Evolutionary conservation across 805 yeast species (phyloP).

Genomic region (Komagataella kurtzmanii): DNA sequence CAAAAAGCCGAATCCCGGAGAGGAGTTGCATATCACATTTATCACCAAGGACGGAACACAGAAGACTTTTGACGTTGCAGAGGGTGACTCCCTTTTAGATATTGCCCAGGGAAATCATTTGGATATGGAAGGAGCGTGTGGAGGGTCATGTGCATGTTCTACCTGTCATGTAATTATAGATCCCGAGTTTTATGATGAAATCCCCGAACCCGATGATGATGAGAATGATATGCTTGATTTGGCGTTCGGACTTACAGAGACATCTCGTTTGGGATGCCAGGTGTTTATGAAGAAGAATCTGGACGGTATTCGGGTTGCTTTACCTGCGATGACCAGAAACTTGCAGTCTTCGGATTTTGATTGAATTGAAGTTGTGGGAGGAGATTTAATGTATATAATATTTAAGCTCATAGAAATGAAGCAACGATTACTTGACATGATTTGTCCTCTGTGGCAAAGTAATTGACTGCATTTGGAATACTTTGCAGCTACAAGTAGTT

Average conservation of each 20-base stretch:
- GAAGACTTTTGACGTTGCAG: slow-evolving; percentile 71
- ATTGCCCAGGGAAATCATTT: slow-evolving; percentile 88
- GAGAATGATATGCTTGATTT: slow-evolving; percentile 97
- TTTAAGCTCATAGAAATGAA: background rate
- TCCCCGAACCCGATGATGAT: slow-evolving; percentile 94
- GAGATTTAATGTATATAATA: background rate
- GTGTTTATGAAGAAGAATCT: slow-evolving; percentile 78
- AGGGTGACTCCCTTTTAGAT: slow-evolving; percentile 84
- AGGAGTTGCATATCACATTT: slow-evolving; percentile 78
- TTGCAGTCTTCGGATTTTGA: slow-evolving; percentile 72
- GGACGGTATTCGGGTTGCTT: slow-evolving; percentile 88
- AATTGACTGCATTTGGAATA: background rate
- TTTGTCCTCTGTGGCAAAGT: background rate
- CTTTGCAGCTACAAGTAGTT: background rate
- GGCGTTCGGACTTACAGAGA: slow-evolving; percentile 95
- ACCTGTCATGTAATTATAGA: slow-evolving; percentile 96
- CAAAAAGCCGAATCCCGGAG: slow-evolving; percentile 86
- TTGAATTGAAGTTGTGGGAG: background rate
- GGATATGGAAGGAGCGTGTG: slow-evolving; percentile 97
- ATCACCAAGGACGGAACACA: slow-evolving; percentile 88
- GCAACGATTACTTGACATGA: background rate
- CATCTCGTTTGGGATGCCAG: slow-evolving; percentile 93
- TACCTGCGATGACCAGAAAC: slow-evolving; percentile 96
- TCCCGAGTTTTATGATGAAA: slow-evolving; percentile 81
- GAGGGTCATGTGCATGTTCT: slow-evolving; percentile 98